Base-by-base conservation (phyloP, 345 rosid genomes). In the Gynandropsis gynandra region DNA sequence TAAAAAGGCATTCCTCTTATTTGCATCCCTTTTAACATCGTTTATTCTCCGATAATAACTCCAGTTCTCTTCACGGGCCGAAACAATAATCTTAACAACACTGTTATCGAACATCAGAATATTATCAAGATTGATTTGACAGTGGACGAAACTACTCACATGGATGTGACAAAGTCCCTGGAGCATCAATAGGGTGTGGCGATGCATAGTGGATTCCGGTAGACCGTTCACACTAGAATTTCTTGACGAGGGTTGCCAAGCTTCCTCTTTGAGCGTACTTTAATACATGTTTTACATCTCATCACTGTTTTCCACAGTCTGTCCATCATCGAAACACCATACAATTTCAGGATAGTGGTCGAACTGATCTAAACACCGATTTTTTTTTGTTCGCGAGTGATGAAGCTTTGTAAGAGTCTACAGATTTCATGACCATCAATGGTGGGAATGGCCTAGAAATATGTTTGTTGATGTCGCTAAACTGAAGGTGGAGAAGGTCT, bases 1-100 rank as follows among this genome's bases (percentile, higher is more conserved):
- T 81, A 86, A 50, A 83, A 56, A 34, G 86, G 82, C 20, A 95
- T 89, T 1, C 97, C 97, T 50, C 89, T 50, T 54, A 75, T 68
- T 72, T 72, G 58, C 34, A 65, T 37, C 9, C 49, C 59, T 20
- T 51, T 17, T 17, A 7, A 50, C 58, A 39, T 52, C 63, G 67
- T 52, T 40, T 61, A 44, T 31, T 43, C 67, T 18, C 50, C 50
- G 60, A 47, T 8, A 31, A 29, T 38, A 18, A 16, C 17, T 50
- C 68, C 2, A 9, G 48, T 50, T 36, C 47, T 73, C 73, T 63
- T 80, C 10, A 93, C 76, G 39, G 82, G 56, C 10, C 95, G 95
- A 39, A 85, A 89, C 52, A 1, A 85, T 83, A 0, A 85, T 78
- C 56, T 80, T 82, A 17, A 61, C 71, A 37, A 61, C 69, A 5